A percentile compares a stretch with the other conserved stretches of the same genome.
Conservation (phyloP, 2,329 filamentous ascomycete species). For the Arthrocladium fulminans region DNA sequence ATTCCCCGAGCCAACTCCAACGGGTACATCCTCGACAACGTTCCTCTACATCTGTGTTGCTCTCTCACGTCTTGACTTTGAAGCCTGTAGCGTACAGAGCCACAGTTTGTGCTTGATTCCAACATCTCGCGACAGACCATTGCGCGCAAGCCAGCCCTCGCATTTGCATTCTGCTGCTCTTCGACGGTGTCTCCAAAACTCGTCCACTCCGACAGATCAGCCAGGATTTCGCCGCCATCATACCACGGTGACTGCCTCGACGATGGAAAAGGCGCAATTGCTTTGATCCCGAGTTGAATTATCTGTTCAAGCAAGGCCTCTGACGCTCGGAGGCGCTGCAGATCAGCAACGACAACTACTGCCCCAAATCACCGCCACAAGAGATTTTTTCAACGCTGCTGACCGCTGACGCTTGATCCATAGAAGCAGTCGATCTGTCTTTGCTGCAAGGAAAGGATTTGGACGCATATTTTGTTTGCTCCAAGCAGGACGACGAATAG, state of each 20-base stretch:
- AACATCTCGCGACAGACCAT: background rate
- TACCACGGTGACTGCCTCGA: too few relatives aligned
- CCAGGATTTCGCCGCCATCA: too few relatives aligned
- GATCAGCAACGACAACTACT: background rate
- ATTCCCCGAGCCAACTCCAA: slow-evolving; percentile 1
- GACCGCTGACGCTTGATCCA: too few relatives aligned
- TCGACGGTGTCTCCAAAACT: too few relatives aligned
- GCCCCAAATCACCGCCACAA: background rate
- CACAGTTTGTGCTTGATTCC: background rate
- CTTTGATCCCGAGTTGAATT: too few relatives aligned
- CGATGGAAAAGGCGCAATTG: too few relatives aligned
- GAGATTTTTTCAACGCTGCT: background rate
- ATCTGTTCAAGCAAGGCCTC: too few relatives aligned
- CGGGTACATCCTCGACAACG: slow-evolving; percentile 5
- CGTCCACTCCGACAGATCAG: too few relatives aligned
- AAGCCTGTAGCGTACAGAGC: background rate
- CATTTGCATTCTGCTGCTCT: background rate
- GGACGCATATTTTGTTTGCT: background rate
- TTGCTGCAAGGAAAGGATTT: background rate
- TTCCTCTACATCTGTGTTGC: background rate
- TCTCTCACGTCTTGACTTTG: background rate
- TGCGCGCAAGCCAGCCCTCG: background rate
- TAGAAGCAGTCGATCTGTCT: background rate
- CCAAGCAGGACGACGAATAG: background rate
- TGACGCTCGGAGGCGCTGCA: too few relatives aligned